phyloP scores from a whole-genome alignment of 345 rosid species.

The Brassica carinata region DNA sequence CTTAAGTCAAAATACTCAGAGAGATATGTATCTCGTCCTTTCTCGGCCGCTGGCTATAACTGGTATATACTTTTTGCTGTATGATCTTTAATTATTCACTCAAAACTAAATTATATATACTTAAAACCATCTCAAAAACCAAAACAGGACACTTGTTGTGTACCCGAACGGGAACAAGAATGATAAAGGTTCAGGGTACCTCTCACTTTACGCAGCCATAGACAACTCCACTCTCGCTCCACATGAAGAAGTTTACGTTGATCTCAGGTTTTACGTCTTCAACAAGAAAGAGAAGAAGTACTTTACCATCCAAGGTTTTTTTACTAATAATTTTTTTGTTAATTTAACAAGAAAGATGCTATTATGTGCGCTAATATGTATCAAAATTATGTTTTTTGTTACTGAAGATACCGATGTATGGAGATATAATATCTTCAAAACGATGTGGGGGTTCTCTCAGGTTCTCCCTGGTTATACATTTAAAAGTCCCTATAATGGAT shows the following conservation, averaged over 20 bases:
- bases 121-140: neutral
- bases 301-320: constrained; percentile 31
- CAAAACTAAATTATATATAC: neutral
- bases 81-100: neutral
- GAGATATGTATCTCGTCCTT: neutral
- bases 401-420: constrained; percentile 3
- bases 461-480: constrained; percentile 12
- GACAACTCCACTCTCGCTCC: neutral
- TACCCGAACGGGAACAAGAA: constrained; percentile 28
- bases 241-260: constrained; percentile 15
- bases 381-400: neutral
- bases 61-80: neutral
- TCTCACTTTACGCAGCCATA: constrained; percentile 34
- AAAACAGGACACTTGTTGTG: constrained; percentile 24
- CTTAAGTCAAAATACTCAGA: neutral
- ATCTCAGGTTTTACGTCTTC: constrained; percentile 34
- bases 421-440: constrained; percentile 7
- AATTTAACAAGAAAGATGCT: neutral
- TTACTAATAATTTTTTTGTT: neutral
- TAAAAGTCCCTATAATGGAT: neutral
- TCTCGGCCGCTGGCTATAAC: neutral
- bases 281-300: constrained; percentile 29
- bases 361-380: no score
- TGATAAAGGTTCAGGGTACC: constrained; percentile 17
- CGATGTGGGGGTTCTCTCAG: constrained; percentile 30